Evolutionary conservation across 805 yeast genomes (phyloP), one percentile per base, ranked within the genome.

Genomic region (Candida parachauliodes): DNA sequence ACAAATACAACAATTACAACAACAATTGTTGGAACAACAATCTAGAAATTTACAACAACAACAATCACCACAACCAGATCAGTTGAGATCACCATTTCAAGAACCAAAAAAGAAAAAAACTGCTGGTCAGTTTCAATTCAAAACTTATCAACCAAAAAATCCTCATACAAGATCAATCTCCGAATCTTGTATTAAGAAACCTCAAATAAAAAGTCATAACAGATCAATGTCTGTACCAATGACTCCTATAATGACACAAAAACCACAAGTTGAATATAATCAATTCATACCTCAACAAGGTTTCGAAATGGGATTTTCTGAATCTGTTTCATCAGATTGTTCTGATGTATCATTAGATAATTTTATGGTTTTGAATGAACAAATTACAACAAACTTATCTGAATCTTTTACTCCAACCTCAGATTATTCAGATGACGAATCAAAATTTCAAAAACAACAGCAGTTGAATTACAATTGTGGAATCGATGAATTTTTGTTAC

Each of bases 301-400:
- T 4, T 20, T 11, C 8, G 9, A 29, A 17, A 31, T 30, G 36
- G 33, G 26, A 4, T 14, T 26, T 14, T 19, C 30, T 14, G 40
- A 30, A 2, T 30, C 36, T 7, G 23, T 10, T 33, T 25, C 20
- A 24, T 28, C 24, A 4, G 28, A 36, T 19, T 36, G 39, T n/a
- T 36, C 39, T 4, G 39, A 36, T 15, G 33, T 28, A 3, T 54
- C 49, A n/a, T 51, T 59, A 24, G 64, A 59, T 24, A 62, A 56
- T 31, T 54, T 58, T 36, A 51, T 57, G 59, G 44, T 44, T 32
- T 46, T 59, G 28, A 54, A 52, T 40, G 46, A 54, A 17, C 62
- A 58, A 47, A 40, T 56, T 10, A 11, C 24, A 19, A 24, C 14
- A 18, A 29, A 27, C 12, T 17, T 28, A 28, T 9, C 8, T 16